Evolutionary conservation across 768 basidiomycete species (phyloP), one percentile per base, ranked within the genome.

Genomic region (Albatrellus ellisii): DNA sequence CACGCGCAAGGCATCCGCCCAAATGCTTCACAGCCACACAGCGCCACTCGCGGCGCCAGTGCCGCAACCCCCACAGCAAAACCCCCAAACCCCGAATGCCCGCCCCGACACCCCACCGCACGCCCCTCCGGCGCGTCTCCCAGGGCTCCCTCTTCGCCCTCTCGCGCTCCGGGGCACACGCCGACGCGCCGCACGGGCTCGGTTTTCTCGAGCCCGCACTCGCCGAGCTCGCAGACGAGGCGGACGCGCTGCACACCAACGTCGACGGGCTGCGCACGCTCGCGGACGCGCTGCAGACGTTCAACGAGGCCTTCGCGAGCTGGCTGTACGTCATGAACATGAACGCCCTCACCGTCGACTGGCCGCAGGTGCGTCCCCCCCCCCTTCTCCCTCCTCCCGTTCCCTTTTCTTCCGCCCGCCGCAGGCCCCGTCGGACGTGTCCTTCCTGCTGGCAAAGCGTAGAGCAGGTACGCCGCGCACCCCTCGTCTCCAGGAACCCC

Each of bases 231-330:
- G 68, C 82, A 14, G 91, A 97, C 62, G 91, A 97, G 63, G 76
- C 79, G 2, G 87, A 91, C 40, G 66, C 75, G 0, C 68, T 95
- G 9, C 79, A 84, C 39, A 63, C 73, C 7, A 91, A 91, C 58
- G 61, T 86, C 8, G 74, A 82, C 48, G 72, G 70, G 18, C 68
- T 97, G 54, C 72, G 72, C 46, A 64, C 68, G 20, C 71, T 97
- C 47, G 77, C 79, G 58, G 68, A 79, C 35, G 78, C 85, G 15
- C 68, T 97, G 40, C 72, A 74, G 11, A 78, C 75, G 4, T 94
- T 94, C 67, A 95, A 95, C 57, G 91, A 97, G 60, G 76, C 78
- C 11, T 94, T 97, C 54, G 84, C 91, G 11, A 88, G 85, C 55
- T 92, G 79, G 73, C 61, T 94, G 9, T 92, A 91, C 56, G 76